These are phyloP conservation scores for Candida vaughaniae DNA, from an alignment of 805 yeast species.

Conservation along the genomic window DNA sequence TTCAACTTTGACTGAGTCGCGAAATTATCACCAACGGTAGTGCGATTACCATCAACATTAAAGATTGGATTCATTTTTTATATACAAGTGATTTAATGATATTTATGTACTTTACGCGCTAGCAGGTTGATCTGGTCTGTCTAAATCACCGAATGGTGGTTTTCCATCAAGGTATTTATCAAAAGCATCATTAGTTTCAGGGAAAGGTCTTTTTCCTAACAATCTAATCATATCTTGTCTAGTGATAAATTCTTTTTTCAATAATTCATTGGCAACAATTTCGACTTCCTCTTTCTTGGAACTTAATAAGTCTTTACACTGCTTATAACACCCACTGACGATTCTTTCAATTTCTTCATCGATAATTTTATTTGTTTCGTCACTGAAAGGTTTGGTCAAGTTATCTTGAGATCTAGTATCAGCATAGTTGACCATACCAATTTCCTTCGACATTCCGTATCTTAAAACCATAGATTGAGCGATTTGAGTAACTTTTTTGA, in stretches of 20 bases:
- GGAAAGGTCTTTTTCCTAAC: conserved; percentile 76
- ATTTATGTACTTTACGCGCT: conserved; percentile 1
- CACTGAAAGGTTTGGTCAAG: conserved; percentile 77
- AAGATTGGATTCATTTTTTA: too few species aligned
- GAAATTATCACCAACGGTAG: too few species aligned
- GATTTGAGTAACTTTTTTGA: conserved; percentile 85
- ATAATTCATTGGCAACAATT: conserved; percentile 71
- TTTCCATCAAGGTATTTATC: conserved; percentile 72
- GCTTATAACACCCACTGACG: conserved; percentile 61
- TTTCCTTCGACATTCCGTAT: conserved; percentile 81
- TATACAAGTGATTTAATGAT: conserved; percentile 4
- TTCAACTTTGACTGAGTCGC: neutral
- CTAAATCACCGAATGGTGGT: conserved; percentile 34
- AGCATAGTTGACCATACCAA: conserved; percentile 65
- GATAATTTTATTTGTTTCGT: conserved; percentile 65
- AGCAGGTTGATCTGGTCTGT: conserved; percentile 15
- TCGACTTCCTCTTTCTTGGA: conserved; percentile 63
- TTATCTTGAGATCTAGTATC: conserved; percentile 50
- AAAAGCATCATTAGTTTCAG: conserved; percentile 81
- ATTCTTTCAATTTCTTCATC: conserved; percentile 69
- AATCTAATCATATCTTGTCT: conserved; percentile 77
- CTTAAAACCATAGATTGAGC: conserved; percentile 88
- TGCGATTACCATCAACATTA: too few species aligned
- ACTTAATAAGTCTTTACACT: conserved; percentile 55
- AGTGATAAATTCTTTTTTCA: conserved; percentile 73